Percentiles rank a stretch among this genome's conserved stretches.
Conservation (phyloP, 306 rosid genomes). For the Crataegus laevigata region DNA sequence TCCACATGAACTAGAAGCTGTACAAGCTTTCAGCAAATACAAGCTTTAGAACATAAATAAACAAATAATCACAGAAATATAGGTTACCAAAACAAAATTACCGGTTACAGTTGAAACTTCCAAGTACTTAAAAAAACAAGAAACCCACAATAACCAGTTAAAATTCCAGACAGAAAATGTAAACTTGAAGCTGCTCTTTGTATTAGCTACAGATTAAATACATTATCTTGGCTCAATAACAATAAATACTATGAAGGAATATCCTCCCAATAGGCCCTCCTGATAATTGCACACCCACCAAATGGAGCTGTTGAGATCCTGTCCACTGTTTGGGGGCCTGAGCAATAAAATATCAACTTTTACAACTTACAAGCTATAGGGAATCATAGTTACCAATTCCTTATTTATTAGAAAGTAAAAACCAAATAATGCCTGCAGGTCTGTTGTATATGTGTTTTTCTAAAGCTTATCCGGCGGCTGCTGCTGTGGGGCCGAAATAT, state of each 20-base stretch:
- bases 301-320: constrained; percentile 18
- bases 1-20: neutral
- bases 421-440: constrained; percentile 3
- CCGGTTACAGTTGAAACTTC: neutral
- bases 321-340: constrained; percentile 26
- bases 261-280: constrained; percentile 24
- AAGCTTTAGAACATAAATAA: neutral
- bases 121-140: neutral
- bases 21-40: neutral
- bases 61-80: neutral
- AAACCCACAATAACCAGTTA: neutral
- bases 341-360: constrained; percentile 25
- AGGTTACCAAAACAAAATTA: neutral
- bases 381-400: constrained; percentile 15
- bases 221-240: constrained; percentile 5
- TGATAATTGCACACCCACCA: constrained; percentile 25
- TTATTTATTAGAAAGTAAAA: constrained; percentile 9
- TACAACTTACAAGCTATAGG: constrained; percentile 12
- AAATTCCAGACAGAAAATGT: neutral
- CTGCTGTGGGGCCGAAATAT: neutral
- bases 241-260: constrained; percentile 10
- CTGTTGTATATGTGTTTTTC: too few relatives aligned
- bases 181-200: neutral
- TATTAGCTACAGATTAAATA: neutral
- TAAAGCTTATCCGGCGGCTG: too few relatives aligned